Base-by-base conservation (phyloP, 179 eudicot species). In the Beta macrorhiza region DNA sequence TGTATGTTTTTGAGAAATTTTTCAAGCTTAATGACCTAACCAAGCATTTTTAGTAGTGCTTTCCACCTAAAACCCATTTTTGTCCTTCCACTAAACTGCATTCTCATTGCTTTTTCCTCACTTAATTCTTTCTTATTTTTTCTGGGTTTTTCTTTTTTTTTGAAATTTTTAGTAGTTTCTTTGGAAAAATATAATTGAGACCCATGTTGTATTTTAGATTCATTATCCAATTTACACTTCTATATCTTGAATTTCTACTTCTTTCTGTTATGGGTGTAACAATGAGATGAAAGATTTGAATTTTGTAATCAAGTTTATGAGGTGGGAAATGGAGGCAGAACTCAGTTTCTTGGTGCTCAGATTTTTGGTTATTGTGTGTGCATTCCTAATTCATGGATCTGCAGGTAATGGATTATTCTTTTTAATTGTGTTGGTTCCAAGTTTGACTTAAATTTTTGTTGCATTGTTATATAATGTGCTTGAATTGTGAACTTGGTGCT, bases 351-450 rank as follows among this genome's bases (percentile, higher is more conserved):
- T 74, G 62, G 67, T 84, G 81, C 57, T 89, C 76, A 78, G 72
- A 74, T 75, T 91, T 75, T 80, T 75, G 25, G 65, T 86, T n/a
- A n/a, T 88, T 84, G 45, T 86, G 59, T 56, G 84, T 84, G 75
- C 52, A 81, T 85, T 86, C 75, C 75, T 70, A 37, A 71, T 82
- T 81, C 90, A 80, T 79, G 90, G 90, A 90, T 92, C 90, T 88
- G 84, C 93, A 88, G 98, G 98, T 95, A 90, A 76, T 78, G 85
- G 74, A 72, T 78, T 84, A 83, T 82, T 7, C 29, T 74, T 0
- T 61, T 79, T 53, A 5, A 44, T 13, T n/a, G 13, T 75, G 56
- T 75, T 16, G 6, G 59, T 62, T 69, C 29, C 2, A 67, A 25
- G 20, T 78, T 65, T 74, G 58, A 13, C 20, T 67, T 79, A 10